Percentiles rank a stretch among this genome's conserved stretches.
Evolutionary conservation across 306 rosid species (phyloP).

Genomic region (Cucurbita ficifolia): DNA sequence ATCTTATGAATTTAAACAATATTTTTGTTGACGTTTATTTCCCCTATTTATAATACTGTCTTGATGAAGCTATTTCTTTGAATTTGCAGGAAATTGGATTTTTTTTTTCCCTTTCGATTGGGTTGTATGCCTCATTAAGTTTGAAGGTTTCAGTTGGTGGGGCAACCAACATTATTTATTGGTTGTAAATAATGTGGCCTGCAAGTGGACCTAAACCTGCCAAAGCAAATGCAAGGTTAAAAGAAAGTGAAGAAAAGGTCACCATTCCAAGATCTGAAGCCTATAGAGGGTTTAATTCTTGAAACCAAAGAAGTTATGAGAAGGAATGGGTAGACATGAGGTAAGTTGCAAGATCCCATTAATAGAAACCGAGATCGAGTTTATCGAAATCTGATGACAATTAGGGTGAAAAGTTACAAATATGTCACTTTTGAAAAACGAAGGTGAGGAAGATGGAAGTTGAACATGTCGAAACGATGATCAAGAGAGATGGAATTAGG

Average conservation of each 20-base stretch:
- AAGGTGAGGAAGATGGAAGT: neutral
- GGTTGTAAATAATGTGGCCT: neutral
- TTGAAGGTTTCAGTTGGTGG: neutral
- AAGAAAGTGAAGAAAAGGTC: neutral
- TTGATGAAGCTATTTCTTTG: neutral
- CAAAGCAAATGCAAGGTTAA: neutral
- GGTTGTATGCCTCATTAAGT: neutral
- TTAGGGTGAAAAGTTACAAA: neutral
- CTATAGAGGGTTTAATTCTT: neutral
- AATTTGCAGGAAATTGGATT: neutral
- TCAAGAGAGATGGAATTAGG: neutral
- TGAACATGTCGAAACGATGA: neutral
- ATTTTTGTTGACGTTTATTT: neutral
- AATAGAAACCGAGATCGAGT: neutral
- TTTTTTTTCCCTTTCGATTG: neutral
- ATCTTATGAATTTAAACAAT: neutral
- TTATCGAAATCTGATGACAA: neutral
- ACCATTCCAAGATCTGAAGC: neutral
- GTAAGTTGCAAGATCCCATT: neutral
- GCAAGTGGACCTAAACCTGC: neutral
- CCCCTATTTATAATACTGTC: too few relatives aligned
- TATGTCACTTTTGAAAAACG: neutral
- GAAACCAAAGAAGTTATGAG: neutral
- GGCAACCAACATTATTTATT: neutral
- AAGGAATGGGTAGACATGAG: neutral